Evolutionary conservation across 1,139 yeast species (phyloP), one percentile per base, ranked within the genome.

Genomic region (Suhomyces coccinellae): DNA sequence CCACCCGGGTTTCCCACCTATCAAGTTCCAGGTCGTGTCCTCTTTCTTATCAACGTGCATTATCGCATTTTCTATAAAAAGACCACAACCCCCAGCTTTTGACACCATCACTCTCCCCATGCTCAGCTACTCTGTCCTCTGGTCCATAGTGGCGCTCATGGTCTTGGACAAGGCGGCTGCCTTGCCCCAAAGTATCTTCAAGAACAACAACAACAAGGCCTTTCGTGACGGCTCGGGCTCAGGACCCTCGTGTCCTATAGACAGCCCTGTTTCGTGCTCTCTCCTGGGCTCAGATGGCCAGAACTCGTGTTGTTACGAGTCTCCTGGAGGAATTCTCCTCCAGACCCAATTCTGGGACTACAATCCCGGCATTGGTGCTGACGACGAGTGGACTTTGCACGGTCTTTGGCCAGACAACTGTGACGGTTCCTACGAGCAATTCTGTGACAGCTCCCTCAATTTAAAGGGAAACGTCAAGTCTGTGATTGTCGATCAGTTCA

Each of bases 311-410:
- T 93, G 98, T 63, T 88, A 83, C 62, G 97, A 91, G 60, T 77
- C 82, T 40, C 95, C 96, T 3, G 93, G 95, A 29, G 97, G 98
- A 1, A 76, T 90, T 13, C 71, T 91, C 34, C 66, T 91, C 40
- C 87, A 84, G 57, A 88, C 98, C 0, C 98, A 93, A 62, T 90
- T 91, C 65, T 93, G 98, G 98, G 96, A 90, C 63, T 88, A 87
- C 59, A 71, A 72, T 49, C 97, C 97, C 0, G 83, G 95, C 2
- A 75, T 85, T 49, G 96, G 97, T 2, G 53, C 52, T 22, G 72
- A 78, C 39, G 85, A 89, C 52, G 71, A 81, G 49, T 93, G 89
- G 66, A 93, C 98, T 0, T 68, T 88, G 30, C 95, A 87, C 61
- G 96, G 96, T 0, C 66, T 87, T 41, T 87, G 96, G 96, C 89